Evolutionary conservation across 768 basidiomycete species (phyloP), one percentile per base, ranked within the genome.

Genomic region (Collybia sp.): DNA sequence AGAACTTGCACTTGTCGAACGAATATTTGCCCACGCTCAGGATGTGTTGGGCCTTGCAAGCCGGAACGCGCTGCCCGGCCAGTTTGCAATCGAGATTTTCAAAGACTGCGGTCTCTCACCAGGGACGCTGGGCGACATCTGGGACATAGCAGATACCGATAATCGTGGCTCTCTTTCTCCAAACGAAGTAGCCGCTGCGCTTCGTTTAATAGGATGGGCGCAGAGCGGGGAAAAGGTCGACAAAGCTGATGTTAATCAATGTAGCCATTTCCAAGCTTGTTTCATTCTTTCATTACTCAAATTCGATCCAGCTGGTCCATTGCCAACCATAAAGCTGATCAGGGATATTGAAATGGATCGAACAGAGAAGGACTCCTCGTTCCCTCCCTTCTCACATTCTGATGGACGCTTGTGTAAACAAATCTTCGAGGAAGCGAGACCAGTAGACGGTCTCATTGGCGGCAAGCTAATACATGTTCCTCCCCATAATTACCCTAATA

Each of bases 171-270:
- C 71, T 55, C 67, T 85, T 30, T 73, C 77, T 30, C 66, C 68
- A 25, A 73, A 76, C 40, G 76, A 76, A 35, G 72, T 84, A 49
- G 77, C 77, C 25, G 66, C 77, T 38, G 82, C 82, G 12, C 64
- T 84, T 41, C 60, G 85, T 44, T 59, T 86, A 30, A 82, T 87
- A 50, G 82, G 80, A 3, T 79, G 80, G 71, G 76, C 80, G 3
- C 86, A 87, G 61, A 68, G 70, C 31, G 81, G 70, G 30, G 69
- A 69, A 53, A 54, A 57, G 10, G 58, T 76, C 16, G 61, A 60
- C 15, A 69, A 69, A 34, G 64, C 66, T 20, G 55, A 79, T 47
- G 58, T 75, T 25, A 57, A 59, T 2, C 70, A 64, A 61, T 56
- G 83, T 85, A 47, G 25, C 25, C 25, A 25, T 25, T 25, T 25